These are phyloP conservation scores for Atkinsonella hypoxylon DNA, from an alignment of 2,329 filamentous ascomycete species.

Conservation along the genomic window DNA sequence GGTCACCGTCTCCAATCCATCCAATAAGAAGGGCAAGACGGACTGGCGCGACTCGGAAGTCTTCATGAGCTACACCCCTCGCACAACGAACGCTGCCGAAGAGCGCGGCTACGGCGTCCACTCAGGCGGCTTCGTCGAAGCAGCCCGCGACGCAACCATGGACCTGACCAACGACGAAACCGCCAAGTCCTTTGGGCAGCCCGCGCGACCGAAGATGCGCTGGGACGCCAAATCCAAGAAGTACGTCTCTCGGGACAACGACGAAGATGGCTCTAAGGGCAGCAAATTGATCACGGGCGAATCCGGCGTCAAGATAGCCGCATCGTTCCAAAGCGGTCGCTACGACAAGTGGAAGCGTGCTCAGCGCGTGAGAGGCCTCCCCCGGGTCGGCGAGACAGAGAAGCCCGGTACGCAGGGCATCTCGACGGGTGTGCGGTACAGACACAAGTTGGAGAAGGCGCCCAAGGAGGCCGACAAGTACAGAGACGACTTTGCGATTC, in stretches of 20 bases:
- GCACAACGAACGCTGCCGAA: slow-evolving; percentile 68
- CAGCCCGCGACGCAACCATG: slow-evolving; percentile 80
- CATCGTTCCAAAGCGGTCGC: slow-evolving; percentile 81
- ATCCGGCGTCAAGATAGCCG: slow-evolving; percentile 89
- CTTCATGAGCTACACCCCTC: slow-evolving; percentile 94
- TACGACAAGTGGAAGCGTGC: slow-evolving; percentile 88
- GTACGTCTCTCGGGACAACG: slow-evolving; percentile 84
- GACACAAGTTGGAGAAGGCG: slow-evolving; percentile 76
- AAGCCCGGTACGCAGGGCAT: slow-evolving; percentile 21
- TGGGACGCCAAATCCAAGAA: slow-evolving; percentile 98
- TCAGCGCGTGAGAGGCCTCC: slow-evolving; percentile 68
- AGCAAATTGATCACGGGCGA: slow-evolving; percentile 71
- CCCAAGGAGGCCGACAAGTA: slow-evolving; percentile 91
- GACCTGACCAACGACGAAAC: slow-evolving; percentile 85
- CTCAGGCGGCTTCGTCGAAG: slow-evolving; percentile 74
- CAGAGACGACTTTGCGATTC: slow-evolving; percentile 78
- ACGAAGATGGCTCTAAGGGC: slow-evolving; percentile 77
- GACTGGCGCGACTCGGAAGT: slow-evolving; percentile 76
- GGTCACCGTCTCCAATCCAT: slow-evolving; percentile 55
- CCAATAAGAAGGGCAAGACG: slow-evolving; percentile 37
- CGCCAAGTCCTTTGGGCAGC: slow-evolving; percentile 65
- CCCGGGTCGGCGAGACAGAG: slow-evolving; percentile 75
- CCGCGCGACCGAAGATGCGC: slow-evolving; percentile 64
- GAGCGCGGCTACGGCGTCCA: slow-evolving; percentile 91
- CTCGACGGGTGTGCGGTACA: slow-evolving; percentile 45